Conservation (phyloP, 345 rosid species). For the Linum tenue region DNA sequence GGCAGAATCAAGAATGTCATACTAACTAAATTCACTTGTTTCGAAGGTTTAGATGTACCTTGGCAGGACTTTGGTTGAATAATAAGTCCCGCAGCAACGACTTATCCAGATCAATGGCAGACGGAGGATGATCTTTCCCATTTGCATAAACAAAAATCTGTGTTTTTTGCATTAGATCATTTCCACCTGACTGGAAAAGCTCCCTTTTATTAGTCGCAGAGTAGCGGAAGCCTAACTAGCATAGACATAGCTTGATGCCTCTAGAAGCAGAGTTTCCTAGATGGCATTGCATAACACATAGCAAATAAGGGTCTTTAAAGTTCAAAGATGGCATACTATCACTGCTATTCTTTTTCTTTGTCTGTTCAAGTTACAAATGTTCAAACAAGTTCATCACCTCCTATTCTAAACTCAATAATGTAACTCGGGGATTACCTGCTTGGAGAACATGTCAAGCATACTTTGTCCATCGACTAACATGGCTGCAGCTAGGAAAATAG, state of each 20-base stretch:
- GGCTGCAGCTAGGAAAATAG: conserved; percentile 71
- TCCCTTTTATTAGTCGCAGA: conserved; percentile 2
- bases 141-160: conserved; percentile 71
- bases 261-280: neutral
- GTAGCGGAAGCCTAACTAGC: neutral
- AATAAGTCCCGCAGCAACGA: conserved; percentile 61
- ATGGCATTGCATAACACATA: neutral
- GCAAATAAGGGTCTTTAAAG: too few species aligned
- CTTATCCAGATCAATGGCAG: conserved; percentile 81
- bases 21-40: neutral
- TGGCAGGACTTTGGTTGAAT: conserved; percentile 78
- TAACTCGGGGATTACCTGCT: conserved; percentile 39
- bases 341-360: too few species aligned
- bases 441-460: conserved; percentile 62
- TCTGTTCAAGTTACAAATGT: too few species aligned
- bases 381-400: too few species aligned
- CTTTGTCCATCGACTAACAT: conserved; percentile 71
- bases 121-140: conserved; percentile 73
- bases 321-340: too few species aligned
- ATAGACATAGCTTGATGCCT: conserved; percentile 1
- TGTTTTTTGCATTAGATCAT: conserved; percentile 62
- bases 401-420: neutral
- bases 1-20: neutral
- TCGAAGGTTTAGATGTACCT: conserved; percentile 37
- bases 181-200: conserved; percentile 50